Conservation (phyloP, 768 basidiomycete genomes). For the Saitozyma podzolica region DNA sequence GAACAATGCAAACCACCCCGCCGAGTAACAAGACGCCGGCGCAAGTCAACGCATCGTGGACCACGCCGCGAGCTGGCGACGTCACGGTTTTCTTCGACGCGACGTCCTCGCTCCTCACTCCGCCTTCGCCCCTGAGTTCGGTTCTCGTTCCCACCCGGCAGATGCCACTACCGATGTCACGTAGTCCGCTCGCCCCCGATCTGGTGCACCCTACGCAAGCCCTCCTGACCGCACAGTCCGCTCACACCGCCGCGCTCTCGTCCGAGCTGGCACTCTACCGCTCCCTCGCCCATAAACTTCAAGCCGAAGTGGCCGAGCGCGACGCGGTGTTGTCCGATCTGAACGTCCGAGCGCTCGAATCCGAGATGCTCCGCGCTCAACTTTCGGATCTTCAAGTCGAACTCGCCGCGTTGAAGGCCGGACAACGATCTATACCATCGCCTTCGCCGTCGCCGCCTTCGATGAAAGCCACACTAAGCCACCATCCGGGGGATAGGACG, state of each 20-base stretch:
- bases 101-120: constrained; percentile 16
- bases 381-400: background rate
- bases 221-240: constrained; percentile 35
- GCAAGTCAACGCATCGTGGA: background rate
- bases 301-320: constrained; percentile 37
- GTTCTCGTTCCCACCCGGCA: constrained; percentile 2
- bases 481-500: constrained; percentile 19
- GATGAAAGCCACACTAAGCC: no score
- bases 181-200: constrained; percentile 4
- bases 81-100: constrained; percentile 42
- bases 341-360: constrained; percentile 29
- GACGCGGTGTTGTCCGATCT: constrained; percentile 36
- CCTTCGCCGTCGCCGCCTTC: constrained; percentile 9
- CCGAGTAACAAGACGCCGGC: background rate
- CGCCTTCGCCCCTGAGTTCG: constrained; percentile 12
- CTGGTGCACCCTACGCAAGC: constrained; percentile 30
- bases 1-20: background rate
- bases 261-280: constrained; percentile 36
- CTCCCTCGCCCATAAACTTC: constrained; percentile 25
- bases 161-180: constrained; percentile 8
- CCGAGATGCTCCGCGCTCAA: constrained; percentile 28
- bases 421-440: constrained; percentile 3
- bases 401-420: background rate
- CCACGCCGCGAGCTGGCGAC: constrained; percentile 13
- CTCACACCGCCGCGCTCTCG: constrained; percentile 31